Conservation (phyloP, 371 early-diverging fungal genomes). For the Mucor circinelloides region DNA sequence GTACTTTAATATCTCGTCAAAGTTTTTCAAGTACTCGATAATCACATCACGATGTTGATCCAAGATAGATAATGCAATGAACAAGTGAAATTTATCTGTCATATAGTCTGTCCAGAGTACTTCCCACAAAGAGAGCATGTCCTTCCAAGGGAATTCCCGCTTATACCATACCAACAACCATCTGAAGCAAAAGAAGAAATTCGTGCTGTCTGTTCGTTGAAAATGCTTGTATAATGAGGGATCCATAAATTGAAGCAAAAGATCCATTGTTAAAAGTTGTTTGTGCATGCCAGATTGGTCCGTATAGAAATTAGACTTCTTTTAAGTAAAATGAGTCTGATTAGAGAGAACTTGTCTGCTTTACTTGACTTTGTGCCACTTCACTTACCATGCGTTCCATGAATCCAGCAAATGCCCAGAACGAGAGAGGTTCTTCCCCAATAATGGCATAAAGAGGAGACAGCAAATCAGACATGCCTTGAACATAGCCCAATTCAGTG, state of each 20-base stretch:
- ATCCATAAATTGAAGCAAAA: slow-evolving; percentile 82
- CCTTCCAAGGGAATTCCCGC: slow-evolving; percentile 88
- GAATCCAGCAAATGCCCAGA: slow-evolving; percentile 87
- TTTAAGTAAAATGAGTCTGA: not conserved
- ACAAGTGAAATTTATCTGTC: slow-evolving; percentile 79
- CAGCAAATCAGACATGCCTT: slow-evolving; percentile 96
- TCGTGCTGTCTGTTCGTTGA: slow-evolving; percentile 74
- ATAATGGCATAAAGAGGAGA: slow-evolving; percentile 86
- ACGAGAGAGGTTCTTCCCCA: slow-evolving; percentile 81
- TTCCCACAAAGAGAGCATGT: slow-evolving; percentile 85
- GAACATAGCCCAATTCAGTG: slow-evolving; percentile 80
- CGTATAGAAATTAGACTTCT: slow-evolving; percentile 75
- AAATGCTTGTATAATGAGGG: slow-evolving; percentile 80
- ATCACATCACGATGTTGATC: slow-evolving; percentile 81
- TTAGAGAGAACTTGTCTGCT: not conserved
- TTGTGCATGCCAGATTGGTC: slow-evolving; percentile 91
- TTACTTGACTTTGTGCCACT: too few relatives aligned
- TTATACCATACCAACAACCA: slow-evolving; percentile 96
- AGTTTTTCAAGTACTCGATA: slow-evolving; percentile 76
- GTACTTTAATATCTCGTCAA: slow-evolving; percentile 94
- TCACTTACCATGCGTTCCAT: slow-evolving; percentile 85
- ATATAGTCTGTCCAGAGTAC: slow-evolving; percentile 86
- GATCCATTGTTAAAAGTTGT: slow-evolving; percentile 76
- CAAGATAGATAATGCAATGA: slow-evolving; percentile 88
- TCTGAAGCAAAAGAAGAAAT: slow-evolving; percentile 93